Conservation (phyloP, 2,329 filamentous ascomycete species). For the Sporothrix inflata region DNA sequence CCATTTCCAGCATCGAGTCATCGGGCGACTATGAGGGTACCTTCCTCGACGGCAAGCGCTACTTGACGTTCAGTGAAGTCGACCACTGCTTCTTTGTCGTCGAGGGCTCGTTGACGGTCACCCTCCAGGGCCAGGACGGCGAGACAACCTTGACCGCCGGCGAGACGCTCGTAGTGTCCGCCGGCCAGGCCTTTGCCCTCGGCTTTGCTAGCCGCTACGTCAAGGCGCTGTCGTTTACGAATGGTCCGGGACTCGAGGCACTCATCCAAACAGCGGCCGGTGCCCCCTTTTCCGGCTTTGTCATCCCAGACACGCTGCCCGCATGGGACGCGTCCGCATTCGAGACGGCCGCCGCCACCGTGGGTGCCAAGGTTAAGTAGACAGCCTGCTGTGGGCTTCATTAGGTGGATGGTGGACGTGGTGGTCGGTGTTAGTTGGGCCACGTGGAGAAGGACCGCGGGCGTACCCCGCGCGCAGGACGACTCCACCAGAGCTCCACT, state of each 20-base stretch:
- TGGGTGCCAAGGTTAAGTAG: background rate
- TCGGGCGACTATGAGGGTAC: background rate
- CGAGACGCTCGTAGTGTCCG: background rate
- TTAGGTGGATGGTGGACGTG: background rate
- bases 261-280: background rate
- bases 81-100: slow-evolving; percentile 14
- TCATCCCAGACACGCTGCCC: background rate
- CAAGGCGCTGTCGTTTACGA: slow-evolving; percentile 13
- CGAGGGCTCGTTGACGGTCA: background rate
- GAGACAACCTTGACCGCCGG: background rate
- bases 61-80: background rate
- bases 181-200: slow-evolving; percentile 14
- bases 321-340: background rate
- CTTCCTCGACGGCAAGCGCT: background rate
- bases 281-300: background rate
- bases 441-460: background rate
- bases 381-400: too few species aligned
- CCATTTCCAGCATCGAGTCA: slow-evolving; percentile 22
- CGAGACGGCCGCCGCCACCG: background rate
- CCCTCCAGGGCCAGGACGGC: background rate
- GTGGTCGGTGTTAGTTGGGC: background rate
- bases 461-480: background rate
- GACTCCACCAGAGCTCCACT: background rate
- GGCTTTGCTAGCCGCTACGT: slow-evolving; percentile 15
- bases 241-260: slow-evolving; percentile 11